Evolutionary conservation across 176 grass and related monocot species (phyloP).

Genomic region (Paspalum notatum): DNA sequence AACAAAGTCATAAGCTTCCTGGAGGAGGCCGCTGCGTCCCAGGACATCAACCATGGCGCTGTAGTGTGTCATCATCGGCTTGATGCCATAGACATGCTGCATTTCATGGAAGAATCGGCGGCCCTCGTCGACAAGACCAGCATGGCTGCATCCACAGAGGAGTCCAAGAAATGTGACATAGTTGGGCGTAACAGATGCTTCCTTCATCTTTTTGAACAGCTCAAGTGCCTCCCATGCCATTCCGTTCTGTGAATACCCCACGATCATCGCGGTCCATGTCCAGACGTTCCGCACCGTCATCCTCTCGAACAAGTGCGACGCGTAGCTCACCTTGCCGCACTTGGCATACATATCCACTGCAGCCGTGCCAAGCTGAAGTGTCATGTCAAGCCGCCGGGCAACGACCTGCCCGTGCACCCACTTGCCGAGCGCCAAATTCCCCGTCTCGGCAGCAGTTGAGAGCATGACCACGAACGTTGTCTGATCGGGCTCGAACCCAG

Average conservation of each 20-base stretch:
- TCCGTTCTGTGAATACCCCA: slow-evolving; percentile 61
- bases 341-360: slow-evolving; percentile 64
- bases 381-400: slow-evolving; percentile 29
- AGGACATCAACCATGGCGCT: slow-evolving; percentile 71
- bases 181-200: slow-evolving; percentile 34
- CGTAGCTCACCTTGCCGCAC: slow-evolving; percentile 45
- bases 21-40: slow-evolving; percentile 45
- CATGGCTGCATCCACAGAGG: slow-evolving; percentile 59
- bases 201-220: slow-evolving; percentile 55
- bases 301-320: slow-evolving; percentile 42
- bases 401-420: slow-evolving; percentile 60
- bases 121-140: slow-evolving; percentile 49
- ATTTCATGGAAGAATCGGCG: slow-evolving; percentile 55
- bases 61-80: slow-evolving; percentile 57
- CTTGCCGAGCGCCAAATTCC: slow-evolving; percentile 52
- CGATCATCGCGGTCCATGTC: slow-evolving; percentile 71
- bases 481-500: slow-evolving; percentile 45
- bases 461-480: slow-evolving; percentile 64
- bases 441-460: slow-evolving; percentile 38
- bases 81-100: slow-evolving; percentile 47
- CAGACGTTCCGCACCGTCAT: slow-evolving; percentile 52
- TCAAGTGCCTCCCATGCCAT: slow-evolving; percentile 29
- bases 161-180: slow-evolving; percentile 65
- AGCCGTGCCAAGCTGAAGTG: slow-evolving; percentile 56
- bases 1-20: slow-evolving; percentile 61